A percentile compares a stretch with the other conserved stretches of the same genome.
Conservation (phyloP, 176 grass and related monocot genomes). For the Otatea glauca region DNA sequence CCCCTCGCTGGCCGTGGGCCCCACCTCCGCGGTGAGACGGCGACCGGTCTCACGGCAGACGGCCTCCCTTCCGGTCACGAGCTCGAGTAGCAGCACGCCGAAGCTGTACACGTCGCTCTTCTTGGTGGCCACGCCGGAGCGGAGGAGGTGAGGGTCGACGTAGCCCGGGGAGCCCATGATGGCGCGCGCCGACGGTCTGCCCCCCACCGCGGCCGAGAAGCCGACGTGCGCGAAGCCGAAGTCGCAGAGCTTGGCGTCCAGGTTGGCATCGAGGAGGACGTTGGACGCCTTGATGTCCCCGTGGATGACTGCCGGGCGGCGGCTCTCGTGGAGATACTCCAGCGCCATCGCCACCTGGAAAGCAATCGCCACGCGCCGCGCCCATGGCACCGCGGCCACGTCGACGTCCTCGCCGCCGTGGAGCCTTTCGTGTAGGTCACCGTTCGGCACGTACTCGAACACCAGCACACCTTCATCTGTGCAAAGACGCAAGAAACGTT, state of each 20-base stretch:
- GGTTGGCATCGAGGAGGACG: conserved; percentile 64
- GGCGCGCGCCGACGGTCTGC: conserved; percentile 46
- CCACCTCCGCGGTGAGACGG: conserved; percentile 56
- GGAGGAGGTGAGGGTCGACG: conserved; percentile 78
- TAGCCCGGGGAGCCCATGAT: conserved; percentile 85
- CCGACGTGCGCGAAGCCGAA: conserved; percentile 72
- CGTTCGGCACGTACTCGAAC: conserved; percentile 78
- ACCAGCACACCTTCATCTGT: conserved; percentile 65
- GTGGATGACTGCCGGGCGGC: conserved; percentile 60
- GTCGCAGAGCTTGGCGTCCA: conserved; percentile 89
- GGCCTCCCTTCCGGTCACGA: conserved; percentile 71
- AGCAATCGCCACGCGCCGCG: conserved; percentile 65
- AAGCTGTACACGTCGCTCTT: conserved; percentile 96
- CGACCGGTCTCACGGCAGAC: conserved; percentile 57
- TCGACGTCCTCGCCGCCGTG: conserved; percentile 30
- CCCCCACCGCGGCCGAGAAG: conserved; percentile 42
- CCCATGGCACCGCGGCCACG: conserved; percentile 32
- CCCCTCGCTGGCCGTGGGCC: conserved; percentile 31
- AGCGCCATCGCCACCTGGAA: conserved; percentile 72
- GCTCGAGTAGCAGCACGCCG: conserved; percentile 89
- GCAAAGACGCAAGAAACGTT: not conserved
- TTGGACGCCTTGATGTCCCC: conserved; percentile 92
- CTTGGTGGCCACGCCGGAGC: conserved; percentile 69
- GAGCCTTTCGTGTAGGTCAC: conserved; percentile 69
- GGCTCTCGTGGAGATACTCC: conserved; percentile 78